These are phyloP conservation scores for Mycena kentingensis DNA, from an alignment of 768 basidiomycete genomes.

Conservation along the genomic window DNA sequence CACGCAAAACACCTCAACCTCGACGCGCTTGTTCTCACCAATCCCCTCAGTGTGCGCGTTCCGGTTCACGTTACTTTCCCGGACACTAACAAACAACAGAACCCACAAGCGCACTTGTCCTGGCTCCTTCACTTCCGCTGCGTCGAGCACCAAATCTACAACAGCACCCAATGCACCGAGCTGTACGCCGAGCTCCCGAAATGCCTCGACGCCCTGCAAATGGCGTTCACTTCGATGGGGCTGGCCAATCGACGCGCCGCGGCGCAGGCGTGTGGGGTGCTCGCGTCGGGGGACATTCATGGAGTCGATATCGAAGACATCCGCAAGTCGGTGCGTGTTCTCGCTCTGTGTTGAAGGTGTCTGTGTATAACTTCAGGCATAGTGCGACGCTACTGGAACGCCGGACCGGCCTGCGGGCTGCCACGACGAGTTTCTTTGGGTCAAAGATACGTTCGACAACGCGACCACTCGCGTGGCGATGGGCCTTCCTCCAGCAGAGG, in stretches of 20 bases:
- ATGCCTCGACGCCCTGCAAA: slow-evolving; percentile 23
- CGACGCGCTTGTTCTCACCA: slow-evolving; percentile 31
- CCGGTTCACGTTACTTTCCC: not conserved
- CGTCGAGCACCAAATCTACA: slow-evolving; percentile 26
- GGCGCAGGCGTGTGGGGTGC: slow-evolving; percentile 4
- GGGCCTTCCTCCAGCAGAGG: slow-evolving; percentile 5
- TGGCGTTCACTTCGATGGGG: slow-evolving; percentile 5
- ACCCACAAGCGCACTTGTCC: slow-evolving; percentile 25
- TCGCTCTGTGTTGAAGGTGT: not conserved
- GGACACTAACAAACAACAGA: slow-evolving; percentile 14
- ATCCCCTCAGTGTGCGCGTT: slow-evolving; percentile 16
- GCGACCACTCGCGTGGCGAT: not conserved
- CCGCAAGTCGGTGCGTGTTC: not conserved
- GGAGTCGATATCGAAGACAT: slow-evolving; percentile 16
- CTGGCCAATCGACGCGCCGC: slow-evolving; percentile 10
- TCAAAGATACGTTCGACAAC: slow-evolving; percentile 3
- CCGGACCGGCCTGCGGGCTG: slow-evolving; percentile 7
- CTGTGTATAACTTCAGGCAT: not conserved
- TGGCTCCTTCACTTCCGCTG: slow-evolving; percentile 31
- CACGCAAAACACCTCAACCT: slow-evolving; percentile 28
- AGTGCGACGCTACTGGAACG: slow-evolving; percentile 2
- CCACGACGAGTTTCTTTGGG: slow-evolving; percentile 19
- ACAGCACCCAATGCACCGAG: slow-evolving; percentile 24
- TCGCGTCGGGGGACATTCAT: slow-evolving; percentile 16
- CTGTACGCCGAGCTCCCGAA: slow-evolving; percentile 24